Base-by-base conservation (phyloP, 2,329 filamentous ascomycete species). In the Canariomyces notabilis region DNA sequence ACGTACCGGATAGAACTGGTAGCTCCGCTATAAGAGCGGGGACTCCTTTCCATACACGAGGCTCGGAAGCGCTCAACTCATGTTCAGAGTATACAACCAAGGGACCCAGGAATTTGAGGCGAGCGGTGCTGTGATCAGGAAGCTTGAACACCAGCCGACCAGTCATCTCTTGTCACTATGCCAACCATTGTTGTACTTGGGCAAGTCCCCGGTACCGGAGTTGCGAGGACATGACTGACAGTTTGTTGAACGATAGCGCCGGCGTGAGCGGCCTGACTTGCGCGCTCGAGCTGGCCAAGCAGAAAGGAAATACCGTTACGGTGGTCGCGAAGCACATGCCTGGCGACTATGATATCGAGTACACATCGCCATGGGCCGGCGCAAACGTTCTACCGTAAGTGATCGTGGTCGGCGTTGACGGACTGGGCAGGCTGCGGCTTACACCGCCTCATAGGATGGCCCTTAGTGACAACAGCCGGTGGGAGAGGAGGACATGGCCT, bases 301-400 rank as follows among this genome's bases (percentile, higher is more conserved):
- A 66, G 55, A 64, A 67, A 41, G 61, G 57, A 29, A 72, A 75
- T 51, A 61, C 54, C 15, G 63, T 71, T 42, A 67, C 67, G 0
- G 59, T 71, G 0, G 58, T 70, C 2, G 65, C 88, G 5, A 94
- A 91, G 61, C 86, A 95, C 63, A 93, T 95, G 85, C 90, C 90
- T 0, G 90, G 90, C 29, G 90, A 96, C 69, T 93, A 91, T 65
- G 86, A 91, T 55, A 84, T 90, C 56, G 85, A 94, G 71, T 96
- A 95, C 64, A 83, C 87, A 1, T 94, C 87, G 5, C 89, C 88
- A 1, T 94, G 87, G 85, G 89, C 89, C 3, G 89, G 89, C 12
- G 89, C 88, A 51, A 91, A 93, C 61, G 83, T 82, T 59, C 64
- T 85, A 49, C 88, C 85, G 82, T 87, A 59, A 51, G 82, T 72